Conservation (phyloP, 768 basidiomycete species). For the Butyriboletus loyo region DNA sequence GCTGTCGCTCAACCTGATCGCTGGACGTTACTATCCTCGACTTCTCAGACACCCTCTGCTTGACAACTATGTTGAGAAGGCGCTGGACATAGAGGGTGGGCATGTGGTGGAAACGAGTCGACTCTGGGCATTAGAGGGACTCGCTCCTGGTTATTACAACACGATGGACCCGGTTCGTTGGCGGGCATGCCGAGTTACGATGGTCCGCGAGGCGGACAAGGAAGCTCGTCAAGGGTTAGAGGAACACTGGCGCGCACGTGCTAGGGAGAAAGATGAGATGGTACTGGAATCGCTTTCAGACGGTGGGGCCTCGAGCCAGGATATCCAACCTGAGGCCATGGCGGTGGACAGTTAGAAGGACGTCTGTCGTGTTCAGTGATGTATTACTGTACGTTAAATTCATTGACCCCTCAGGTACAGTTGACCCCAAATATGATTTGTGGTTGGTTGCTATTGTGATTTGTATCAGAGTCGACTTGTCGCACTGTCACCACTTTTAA, state of each 20-base stretch:
- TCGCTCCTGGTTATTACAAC: constrained; percentile 64
- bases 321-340: constrained; percentile 16
- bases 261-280: constrained; percentile 28
- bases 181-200: constrained; percentile 47
- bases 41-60: constrained; percentile 66
- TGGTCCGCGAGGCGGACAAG: constrained; percentile 62
- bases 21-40: constrained; percentile 78
- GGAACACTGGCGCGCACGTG: constrained; percentile 35
- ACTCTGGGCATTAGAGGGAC: constrained; percentile 71
- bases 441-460: constrained; percentile 18
- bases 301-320: no score
- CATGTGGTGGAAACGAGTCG: constrained; percentile 44
- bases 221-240: constrained; percentile 45
- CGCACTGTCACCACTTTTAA: constrained; percentile 5
- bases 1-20: constrained; percentile 65
- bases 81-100: constrained; percentile 36
- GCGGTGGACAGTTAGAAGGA: constrained; percentile 13
- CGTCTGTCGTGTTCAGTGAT: not conserved
- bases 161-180: constrained; percentile 65
- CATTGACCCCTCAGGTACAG: not conserved
- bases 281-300: constrained; percentile 18
- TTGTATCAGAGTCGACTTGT: not conserved
- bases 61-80: constrained; percentile 37
- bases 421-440: not conserved
- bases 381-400: constrained; percentile 1